Base-by-base conservation (phyloP, 2,329 filamentous ascomycete species). In the Rutstroemia sp. region DNA sequence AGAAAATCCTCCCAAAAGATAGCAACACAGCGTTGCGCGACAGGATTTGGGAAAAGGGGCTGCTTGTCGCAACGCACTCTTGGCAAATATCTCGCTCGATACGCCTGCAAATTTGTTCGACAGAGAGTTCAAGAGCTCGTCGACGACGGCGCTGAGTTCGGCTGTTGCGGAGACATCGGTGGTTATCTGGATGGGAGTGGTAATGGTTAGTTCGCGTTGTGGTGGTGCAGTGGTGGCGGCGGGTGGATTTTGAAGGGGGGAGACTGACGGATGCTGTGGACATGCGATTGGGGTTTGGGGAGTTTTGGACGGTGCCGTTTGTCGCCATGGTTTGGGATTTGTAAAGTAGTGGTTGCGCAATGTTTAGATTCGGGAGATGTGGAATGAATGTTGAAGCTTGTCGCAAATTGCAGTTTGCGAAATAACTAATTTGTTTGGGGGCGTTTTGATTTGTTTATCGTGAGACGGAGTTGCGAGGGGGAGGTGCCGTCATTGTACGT, bases 41-140 rank as follows among this genome's bases (percentile, higher is more conserved):
- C 3, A 38, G 6, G 40, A 21, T 39, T 19, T n/a, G 19, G 4
- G n/a, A 6, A 12, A 36, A 42, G 23, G 12, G 12, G 10, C 30
- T 34, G 17, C 45, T 34, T 10, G 75, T 23, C 23, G 25, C 25
- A 27, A 7, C 85, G 70, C 72, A 95, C 91, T 89, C 74, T 95
- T 96, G 39, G 87, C 82, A 65, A 95, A 89, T 58, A 96, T 86
- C 73, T 96, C 92, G 58, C 83, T 87, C 8, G 89, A 95, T 5
- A 96, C 84, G 12, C 82, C 83, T 19, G 88, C 85, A 70, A 96
- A 96, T 70, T 95, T 95, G 71, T 83, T 86, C 51, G 88, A 89
- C 0, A 96, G 75, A 47, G 89, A 86, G 68, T 92, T 90, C 4
- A 96, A 76, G 2, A 96, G 79, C 42, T 96, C 89, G 64, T 96